Conservation (phyloP, 306 rosid genomes). For the Amphicarpaea edgeworthii region DNA sequence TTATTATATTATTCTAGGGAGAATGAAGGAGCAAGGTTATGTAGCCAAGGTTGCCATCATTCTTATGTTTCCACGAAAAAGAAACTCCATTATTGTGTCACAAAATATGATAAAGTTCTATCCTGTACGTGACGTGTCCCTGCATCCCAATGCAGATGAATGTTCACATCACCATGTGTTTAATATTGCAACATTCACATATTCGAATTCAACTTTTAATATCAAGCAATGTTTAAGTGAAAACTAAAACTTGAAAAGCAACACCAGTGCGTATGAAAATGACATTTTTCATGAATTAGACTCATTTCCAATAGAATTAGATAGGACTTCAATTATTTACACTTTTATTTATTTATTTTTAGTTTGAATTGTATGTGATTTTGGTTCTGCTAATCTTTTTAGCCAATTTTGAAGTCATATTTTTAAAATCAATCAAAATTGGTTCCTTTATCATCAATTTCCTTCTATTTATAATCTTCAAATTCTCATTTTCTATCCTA, state of each 20-base stretch:
- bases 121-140: neutral
- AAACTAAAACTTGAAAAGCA: neutral
- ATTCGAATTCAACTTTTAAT: neutral
- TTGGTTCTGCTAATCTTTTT: neutral
- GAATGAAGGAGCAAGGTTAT: neutral
- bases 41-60: neutral
- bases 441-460: neutral
- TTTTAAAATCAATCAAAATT: neutral
- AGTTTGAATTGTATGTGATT: neutral
- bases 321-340: neutral
- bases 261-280: neutral
- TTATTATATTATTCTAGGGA: conserved; percentile 8
- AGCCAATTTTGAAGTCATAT: neutral
- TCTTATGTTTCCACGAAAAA: neutral
- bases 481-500: neutral
- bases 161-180: neutral
- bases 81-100: conserved; percentile 5
- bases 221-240: neutral
- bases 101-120: conserved; percentile 5
- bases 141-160: neutral
- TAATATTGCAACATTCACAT: neutral
- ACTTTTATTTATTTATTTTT: neutral
- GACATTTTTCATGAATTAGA: neutral
- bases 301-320: neutral
- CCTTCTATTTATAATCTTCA: neutral